Conservation (phyloP, 75 land plant species). For the Selaginella tamariscina region DNA sequence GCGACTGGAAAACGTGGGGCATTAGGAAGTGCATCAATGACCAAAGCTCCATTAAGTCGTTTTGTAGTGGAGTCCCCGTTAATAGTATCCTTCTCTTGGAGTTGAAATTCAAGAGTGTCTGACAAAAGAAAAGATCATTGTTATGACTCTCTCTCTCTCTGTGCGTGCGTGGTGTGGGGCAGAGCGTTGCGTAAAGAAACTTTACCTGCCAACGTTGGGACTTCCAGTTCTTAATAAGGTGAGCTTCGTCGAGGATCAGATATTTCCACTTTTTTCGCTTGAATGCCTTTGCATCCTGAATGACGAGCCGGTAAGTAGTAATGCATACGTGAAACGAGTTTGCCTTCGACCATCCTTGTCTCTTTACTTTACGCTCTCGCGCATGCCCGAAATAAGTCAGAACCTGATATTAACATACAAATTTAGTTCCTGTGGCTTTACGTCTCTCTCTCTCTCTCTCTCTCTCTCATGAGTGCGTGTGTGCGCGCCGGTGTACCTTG, state of each 20-base stretch:
- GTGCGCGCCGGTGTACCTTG: no score
- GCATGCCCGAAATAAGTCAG: conserved; percentile 98
- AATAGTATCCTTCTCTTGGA: conserved; percentile 89
- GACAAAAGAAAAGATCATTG: no score
- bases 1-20: conserved; percentile 99
- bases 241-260: conserved; percentile 95
- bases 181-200: no score
- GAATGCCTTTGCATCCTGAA: conserved; percentile 96
- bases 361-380: conserved; percentile 74
- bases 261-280: conserved; percentile 99
- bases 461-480: no score
- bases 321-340: conserved; percentile 96
- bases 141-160: no score
- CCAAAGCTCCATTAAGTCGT: conserved; percentile 99
- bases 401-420: no score
- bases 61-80: conserved; percentile 97
- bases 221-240: conserved; percentile 97
- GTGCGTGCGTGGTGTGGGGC: no score
- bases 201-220: conserved; percentile 99
- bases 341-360: conserved; percentile 96
- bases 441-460: no score
- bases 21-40: conserved; percentile 98
- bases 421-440: no score
- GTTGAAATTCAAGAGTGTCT: conserved; percentile 91
- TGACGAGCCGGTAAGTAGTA: conserved; percentile 93